A percentile compares a stretch with the other conserved stretches of the same genome.
These are phyloP conservation scores for Westerdykella sp. DNA, from an alignment of 2,329 filamentous ascomycete species.

Conservation along the genomic window DNA sequence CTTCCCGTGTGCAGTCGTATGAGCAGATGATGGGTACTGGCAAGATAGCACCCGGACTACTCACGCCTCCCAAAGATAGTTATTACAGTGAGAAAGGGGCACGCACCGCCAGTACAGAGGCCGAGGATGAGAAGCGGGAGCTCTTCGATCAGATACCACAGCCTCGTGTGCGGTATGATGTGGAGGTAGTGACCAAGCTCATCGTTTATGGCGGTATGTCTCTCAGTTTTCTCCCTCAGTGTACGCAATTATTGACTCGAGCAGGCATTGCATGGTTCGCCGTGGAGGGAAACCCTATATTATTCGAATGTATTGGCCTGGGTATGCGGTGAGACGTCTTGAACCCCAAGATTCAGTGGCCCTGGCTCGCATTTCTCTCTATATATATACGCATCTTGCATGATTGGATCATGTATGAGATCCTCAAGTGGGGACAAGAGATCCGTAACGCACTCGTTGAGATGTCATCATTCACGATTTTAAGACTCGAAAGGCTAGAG, in stretches of 20 bases:
- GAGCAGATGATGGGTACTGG: constrained; percentile 70
- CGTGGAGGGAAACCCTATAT: constrained; percentile 64
- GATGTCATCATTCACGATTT: no score
- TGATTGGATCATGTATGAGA: no score
- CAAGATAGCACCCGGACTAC: constrained; percentile 27
- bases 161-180: constrained; percentile 88
- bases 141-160: constrained; percentile 80
- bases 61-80: constrained; percentile 29
- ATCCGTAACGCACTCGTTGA: no score
- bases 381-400: no score
- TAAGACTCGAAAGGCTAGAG: no score
- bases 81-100: constrained; percentile 24
- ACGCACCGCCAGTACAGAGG: constrained; percentile 18
- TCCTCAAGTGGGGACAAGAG: no score
- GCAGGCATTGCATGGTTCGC: constrained; percentile 77
- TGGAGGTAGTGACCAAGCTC: constrained; percentile 96
- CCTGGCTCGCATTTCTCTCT: no score
- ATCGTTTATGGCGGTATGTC: constrained; percentile 83
- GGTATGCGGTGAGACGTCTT: constrained; percentile 23
- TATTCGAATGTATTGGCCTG: constrained; percentile 60
- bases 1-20: constrained; percentile 53
- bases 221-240: not conserved
- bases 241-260: not conserved
- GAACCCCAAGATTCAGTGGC: no score
- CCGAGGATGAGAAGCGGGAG: constrained; percentile 47